Conservation (phyloP, 2,329 filamentous ascomycete species). For the Talaromyces funiculosus region DNA sequence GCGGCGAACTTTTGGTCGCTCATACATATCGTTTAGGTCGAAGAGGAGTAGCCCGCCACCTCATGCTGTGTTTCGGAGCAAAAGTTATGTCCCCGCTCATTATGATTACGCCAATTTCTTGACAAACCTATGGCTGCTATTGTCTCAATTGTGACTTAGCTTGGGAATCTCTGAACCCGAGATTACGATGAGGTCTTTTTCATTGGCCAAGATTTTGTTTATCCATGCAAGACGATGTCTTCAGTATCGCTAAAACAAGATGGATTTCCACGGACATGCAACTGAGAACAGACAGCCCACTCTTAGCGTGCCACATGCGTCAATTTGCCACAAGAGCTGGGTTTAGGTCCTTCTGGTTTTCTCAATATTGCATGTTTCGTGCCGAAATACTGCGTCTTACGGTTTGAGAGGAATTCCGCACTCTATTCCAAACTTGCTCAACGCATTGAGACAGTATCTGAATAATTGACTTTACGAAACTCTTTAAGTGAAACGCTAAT, state of each 20-base stretch:
- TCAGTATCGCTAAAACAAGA: slow-evolving; percentile 6
- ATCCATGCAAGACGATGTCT: slow-evolving; percentile 6
- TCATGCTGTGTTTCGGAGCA: slow-evolving; percentile 5
- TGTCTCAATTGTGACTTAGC: background rate
- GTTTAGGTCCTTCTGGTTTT: slow-evolving; percentile 18
- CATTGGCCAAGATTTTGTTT: slow-evolving; percentile 10
- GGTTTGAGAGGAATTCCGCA: background rate
- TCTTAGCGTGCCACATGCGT: slow-evolving; percentile 19
- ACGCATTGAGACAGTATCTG: background rate
- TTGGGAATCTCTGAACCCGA: background rate
- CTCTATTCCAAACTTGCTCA: background rate
- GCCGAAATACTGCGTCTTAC: background rate
- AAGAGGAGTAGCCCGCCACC: slow-evolving; percentile 13
- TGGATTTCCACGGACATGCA: slow-evolving; percentile 11
- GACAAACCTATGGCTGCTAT: background rate
- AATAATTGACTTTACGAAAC: background rate
- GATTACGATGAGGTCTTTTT: slow-evolving; percentile 10
- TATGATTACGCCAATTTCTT: background rate
- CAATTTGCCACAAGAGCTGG: slow-evolving; percentile 26
- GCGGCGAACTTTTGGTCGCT: slow-evolving; percentile 19
- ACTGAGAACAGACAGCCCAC: slow-evolving; percentile 14
- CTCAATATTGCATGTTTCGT: background rate
- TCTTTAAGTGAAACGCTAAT: background rate
- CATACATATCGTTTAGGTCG: slow-evolving; percentile 13
- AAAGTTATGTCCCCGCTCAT: slow-evolving; percentile 8